Base-by-base conservation (phyloP, 2,329 filamentous ascomycete genomes). In the Fonsecaea nubica region DNA sequence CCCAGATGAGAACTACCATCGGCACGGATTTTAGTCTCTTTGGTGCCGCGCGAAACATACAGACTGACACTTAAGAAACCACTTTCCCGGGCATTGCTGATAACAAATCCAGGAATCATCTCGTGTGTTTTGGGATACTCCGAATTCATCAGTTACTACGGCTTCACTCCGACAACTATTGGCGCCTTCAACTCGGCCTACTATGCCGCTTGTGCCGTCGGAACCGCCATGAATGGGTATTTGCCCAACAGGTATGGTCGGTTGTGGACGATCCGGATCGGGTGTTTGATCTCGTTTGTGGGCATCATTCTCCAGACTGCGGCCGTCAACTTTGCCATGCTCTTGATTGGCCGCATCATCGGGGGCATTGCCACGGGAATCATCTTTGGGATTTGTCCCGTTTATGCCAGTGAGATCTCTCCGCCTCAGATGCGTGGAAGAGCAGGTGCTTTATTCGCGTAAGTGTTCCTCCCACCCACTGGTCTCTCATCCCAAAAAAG, bases 271-370 rank as follows among this genome's bases (percentile, higher is more conserved):
- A 65, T 65, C 30, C 58, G 38, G 2, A 36, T 65, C n/a, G 63
- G n/a, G 1, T 61, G 48, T 18, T 9, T 65, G 18, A 84, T 90
- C 72, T 87, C 85, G 74, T 73, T 83, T 4, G 48, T 90, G 30
- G 88, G 87, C 6, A 85, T 85, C 0, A 79, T 82, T 40, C 80
- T 90, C 1, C 88, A 90, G 74, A 80, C 83, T 32, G 82, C 84
- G 32, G 85, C 88, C 13, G 80, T 83, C 67, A 81, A 83, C 58
- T 76, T 87, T n/a, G 77, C 80, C 8, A 85, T 88, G 86, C 86
- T 83, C 73, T 80, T 81, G 64, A 80, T 83, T 10, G 86, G 87
- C 0, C 85, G 87, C 12, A 84, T 88, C 69, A 80, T 88, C 66
- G 83, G 83, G 21, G 84, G 83, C 53, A 66, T 83, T 48, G 83